A percentile compares a stretch with the other conserved stretches of the same genome.
Evolutionary conservation across 306 rosid species (phyloP).

Genomic region (Vigna hirtella): DNA sequence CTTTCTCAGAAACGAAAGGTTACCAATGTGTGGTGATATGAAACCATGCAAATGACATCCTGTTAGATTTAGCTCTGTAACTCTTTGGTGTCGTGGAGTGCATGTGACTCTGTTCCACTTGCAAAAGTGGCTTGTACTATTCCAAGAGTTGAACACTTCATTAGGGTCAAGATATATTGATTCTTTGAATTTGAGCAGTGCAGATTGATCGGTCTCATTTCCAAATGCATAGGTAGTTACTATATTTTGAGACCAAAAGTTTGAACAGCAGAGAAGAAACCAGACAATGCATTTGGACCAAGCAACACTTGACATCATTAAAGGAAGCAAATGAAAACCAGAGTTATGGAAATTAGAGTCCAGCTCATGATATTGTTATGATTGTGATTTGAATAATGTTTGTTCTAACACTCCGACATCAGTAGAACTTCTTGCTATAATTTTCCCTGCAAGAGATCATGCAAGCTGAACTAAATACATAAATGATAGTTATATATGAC

Average conservation of each 20-base stretch:
- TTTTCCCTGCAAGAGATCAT: background rate
- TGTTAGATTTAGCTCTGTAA: background rate
- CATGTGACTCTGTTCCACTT: constrained; percentile 7
- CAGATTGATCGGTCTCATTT: constrained; percentile 16
- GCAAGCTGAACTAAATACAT: background rate
- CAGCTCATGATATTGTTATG: background rate
- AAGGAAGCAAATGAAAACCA: background rate
- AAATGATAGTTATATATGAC: no score
- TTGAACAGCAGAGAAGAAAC: constrained; percentile 23
- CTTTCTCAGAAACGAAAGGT: constrained; percentile 14
- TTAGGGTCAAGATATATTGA: constrained; percentile 16
- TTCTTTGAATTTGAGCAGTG: constrained; percentile 11
- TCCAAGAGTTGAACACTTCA: constrained; percentile 4
- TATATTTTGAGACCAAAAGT: background rate
- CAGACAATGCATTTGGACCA: background rate
- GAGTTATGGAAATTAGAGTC: background rate
- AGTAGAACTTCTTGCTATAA: background rate
- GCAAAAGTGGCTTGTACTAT: constrained; percentile 20
- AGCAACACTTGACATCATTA: background rate
- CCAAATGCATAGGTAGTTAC: background rate
- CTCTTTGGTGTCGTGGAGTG: background rate
- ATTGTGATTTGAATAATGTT: background rate
- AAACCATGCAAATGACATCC: background rate
- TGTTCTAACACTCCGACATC: background rate
- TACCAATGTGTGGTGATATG: constrained; percentile 22